phyloP scores from a whole-genome alignment of 2,329 filamentous ascomycete genomes.

The Fonsecaea nubica region DNA sequence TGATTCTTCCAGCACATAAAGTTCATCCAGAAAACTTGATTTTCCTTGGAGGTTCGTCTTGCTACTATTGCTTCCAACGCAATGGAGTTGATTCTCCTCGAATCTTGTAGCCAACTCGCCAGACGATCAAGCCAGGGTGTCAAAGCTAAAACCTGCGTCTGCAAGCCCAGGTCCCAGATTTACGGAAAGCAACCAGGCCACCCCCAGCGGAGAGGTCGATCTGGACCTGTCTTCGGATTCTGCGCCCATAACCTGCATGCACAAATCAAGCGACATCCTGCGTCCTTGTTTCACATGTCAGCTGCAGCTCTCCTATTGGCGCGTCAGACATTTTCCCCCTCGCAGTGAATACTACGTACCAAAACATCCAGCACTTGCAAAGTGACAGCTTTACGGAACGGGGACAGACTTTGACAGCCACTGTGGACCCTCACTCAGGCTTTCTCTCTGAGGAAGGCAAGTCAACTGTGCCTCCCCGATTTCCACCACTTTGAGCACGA shows the following conservation, averaged over 20 bases:
- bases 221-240: slow-evolving; percentile 1
- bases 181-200: slow-evolving; percentile 8
- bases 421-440: neutral
- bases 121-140: neutral
- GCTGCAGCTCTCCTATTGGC: neutral
- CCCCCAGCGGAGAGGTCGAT: slow-evolving; percentile 17
- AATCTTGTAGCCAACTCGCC: neutral
- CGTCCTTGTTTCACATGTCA: slow-evolving; percentile 2
- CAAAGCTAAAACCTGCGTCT: neutral
- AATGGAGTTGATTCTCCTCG: neutral
- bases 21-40: slow-evolving; percentile 2
- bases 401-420: neutral
- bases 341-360: neutral
- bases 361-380: neutral
- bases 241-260: neutral
- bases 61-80: neutral
- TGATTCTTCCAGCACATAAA: neutral
- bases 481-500: neutral
- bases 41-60: neutral
- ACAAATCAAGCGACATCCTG: slow-evolving; percentile 6
- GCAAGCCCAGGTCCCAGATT: slow-evolving; percentile 12
- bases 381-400: neutral
- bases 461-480: neutral
- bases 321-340: neutral
- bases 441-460: neutral